Evolutionary conservation across 306 rosid species (phyloP), one percentile per base, ranked within the genome.

Genomic region (Cucumis cinereus): DNA sequence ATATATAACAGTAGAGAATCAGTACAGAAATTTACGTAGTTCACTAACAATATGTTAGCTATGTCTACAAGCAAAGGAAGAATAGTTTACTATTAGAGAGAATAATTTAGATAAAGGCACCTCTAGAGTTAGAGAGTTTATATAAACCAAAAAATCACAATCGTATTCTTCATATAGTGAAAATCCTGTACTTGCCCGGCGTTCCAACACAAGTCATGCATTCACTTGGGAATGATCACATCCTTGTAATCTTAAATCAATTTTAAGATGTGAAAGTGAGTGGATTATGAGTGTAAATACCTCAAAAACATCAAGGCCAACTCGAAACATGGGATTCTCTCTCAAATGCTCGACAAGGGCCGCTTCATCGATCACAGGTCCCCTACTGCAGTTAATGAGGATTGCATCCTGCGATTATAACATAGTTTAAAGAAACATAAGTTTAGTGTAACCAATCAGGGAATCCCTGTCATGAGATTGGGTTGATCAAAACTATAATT

Each of bases 271-370:
- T 45, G 58, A 59, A 30, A 76, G 57, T 12, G 78, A 26, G 36
- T 0, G 15, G 30, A 19, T n/a, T 47, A 67, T 47, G 41, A 45
- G 58, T 49, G 47, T 4, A 33, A 50, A 80, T 88, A 95, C 99
- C 97, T 95, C 99, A 77, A 89, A 95, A 45, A 95, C 99, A 75
- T 95, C 99, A 23, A 95, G 92, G 67, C 96, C 99, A 78, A 95
- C 99, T 74, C 99, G 93, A 84, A 95, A 95, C 98, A 89, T 82
- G 6, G 98, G 97, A 54, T 95, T 95, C 70, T 86, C 81, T 86
- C 56, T 90, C 79, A 95, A 83, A 78, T 95, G 99, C 64, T 92
- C 97, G 43, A 92, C 97, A 69, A 95, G 97, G 77, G 99, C 98
- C 47, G 66, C 98, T 87, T 95, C 99, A 66, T 95, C 98, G 26